Evolutionary conservation across 139 green algal species (phyloP).

Genomic region (Chlamydomonas sphaeroides): DNA sequence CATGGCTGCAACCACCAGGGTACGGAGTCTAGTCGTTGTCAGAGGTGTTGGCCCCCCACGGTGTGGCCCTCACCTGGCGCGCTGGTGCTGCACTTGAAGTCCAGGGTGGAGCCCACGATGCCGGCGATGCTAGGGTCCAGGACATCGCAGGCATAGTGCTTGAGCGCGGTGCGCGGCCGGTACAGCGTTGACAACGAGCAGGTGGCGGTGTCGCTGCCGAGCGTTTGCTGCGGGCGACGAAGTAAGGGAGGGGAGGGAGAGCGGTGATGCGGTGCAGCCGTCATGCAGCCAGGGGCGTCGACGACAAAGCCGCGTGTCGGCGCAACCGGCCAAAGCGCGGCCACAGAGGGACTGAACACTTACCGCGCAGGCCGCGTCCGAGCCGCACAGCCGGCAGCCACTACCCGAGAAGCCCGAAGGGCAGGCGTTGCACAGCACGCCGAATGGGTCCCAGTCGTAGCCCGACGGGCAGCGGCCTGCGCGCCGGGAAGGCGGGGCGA

Average conservation of each 20-base stretch:
- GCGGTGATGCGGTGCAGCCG: neutral
- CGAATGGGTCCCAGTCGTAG: constrained; percentile 8
- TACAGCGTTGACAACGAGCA: constrained; percentile 15
- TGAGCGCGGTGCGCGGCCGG: neutral
- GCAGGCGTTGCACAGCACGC: neutral
- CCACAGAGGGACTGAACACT: no score
- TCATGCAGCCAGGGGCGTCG: neutral
- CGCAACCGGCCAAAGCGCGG: no score
- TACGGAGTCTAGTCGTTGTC: no score
- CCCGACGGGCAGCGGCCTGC: constrained; percentile 26
- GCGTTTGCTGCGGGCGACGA: neutral
- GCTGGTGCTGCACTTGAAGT: constrained; percentile 34
- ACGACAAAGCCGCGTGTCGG: no score
- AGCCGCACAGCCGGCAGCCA: constrained; percentile 15
- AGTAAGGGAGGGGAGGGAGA: neutral
- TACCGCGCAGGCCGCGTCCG: constrained; percentile 22
- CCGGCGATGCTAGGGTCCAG: neutral
- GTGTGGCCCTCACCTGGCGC: no score
- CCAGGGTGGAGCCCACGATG: constrained; percentile 26
- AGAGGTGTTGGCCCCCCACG: no score
- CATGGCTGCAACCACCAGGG: no score
- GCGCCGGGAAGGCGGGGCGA: no score
- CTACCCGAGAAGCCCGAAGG: constrained; percentile 16
- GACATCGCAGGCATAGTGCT: constrained; percentile 37
- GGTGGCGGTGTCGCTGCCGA: neutral